These are phyloP conservation scores for Vaccinium corymbosum DNA, from an alignment of 148 eudicot species.

Conservation along the genomic window DNA sequence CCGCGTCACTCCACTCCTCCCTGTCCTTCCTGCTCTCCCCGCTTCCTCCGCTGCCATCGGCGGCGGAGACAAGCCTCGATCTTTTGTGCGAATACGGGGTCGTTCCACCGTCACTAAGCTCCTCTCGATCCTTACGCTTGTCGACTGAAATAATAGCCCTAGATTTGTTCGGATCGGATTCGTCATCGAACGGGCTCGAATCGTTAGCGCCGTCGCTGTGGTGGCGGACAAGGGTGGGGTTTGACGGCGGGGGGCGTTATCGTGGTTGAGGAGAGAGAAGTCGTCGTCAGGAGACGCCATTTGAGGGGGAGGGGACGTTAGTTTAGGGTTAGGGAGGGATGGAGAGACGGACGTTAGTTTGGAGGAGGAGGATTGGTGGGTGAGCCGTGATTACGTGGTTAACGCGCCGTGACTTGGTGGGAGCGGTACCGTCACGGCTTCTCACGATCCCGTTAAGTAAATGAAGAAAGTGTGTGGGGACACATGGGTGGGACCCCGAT, in stretches of 20 bases:
- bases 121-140: conserved; percentile 58
- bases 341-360: conserved; percentile 61
- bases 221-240: conserved; percentile 23
- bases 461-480: background rate
- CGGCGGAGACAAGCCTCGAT: conserved; percentile 20
- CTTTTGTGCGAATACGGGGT: conserved; percentile 39
- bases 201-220: conserved; percentile 26
- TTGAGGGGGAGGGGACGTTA: conserved; percentile 28
- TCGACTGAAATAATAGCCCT: conserved; percentile 28
- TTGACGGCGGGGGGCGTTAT: conserved; percentile 37
- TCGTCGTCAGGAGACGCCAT: conserved; percentile 95
- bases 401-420: conserved; percentile 24
- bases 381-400: conserved; percentile 5
- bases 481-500: conserved; percentile 9
- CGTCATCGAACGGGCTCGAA: conserved; percentile 33
- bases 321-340: conserved; percentile 33
- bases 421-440: conserved; percentile 36
- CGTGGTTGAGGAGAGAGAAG: conserved; percentile 66
- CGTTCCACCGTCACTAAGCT: conserved; percentile 56
- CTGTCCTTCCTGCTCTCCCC: conserved; percentile 84
- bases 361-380: conserved; percentile 21
- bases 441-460: conserved; percentile 32
- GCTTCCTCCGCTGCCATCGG: conserved; percentile 17
- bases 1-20: conserved; percentile 95
- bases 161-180: conserved; percentile 33